These are phyloP conservation scores for Sedum album DNA, from an alignment of 164 flowering plant species.

Conservation along the genomic window DNA sequence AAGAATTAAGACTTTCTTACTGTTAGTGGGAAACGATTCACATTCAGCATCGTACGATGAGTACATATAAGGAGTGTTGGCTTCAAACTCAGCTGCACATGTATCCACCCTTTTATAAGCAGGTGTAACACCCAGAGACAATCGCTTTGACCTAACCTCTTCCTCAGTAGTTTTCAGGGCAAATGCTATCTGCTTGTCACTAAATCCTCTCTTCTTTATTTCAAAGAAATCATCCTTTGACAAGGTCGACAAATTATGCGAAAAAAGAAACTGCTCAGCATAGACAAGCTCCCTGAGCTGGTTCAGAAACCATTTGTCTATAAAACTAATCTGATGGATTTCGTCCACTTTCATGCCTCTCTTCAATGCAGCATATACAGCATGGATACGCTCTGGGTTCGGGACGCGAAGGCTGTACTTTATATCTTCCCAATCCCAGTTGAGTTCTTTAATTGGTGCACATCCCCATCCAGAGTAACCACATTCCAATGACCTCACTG, in stretches of 20 bases:
- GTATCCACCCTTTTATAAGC: constrained; percentile 92
- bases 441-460: constrained; percentile 58
- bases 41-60: constrained; percentile 87
- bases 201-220: constrained; percentile 83
- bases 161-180: constrained; percentile 69
- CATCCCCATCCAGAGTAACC: constrained; percentile 97
- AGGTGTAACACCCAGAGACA: constrained; percentile 71
- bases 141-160: constrained; percentile 57
- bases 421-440: constrained; percentile 84
- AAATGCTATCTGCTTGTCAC: constrained; percentile 91
- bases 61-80: constrained; percentile 94
- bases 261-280: constrained; percentile 60
- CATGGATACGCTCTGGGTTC: constrained; percentile 81
- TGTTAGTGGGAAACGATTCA: constrained; percentile 77
- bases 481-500: constrained; percentile 73
- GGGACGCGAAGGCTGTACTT: constrained; percentile 87
- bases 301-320: constrained; percentile 91
- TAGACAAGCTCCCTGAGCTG: constrained; percentile 82
- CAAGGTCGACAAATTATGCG: constrained; percentile 41
- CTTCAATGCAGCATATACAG: constrained; percentile 88
- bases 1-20: constrained; percentile 85
- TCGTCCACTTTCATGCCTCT: constrained; percentile 90
- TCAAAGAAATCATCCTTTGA: constrained; percentile 69
- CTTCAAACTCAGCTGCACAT: constrained; percentile 98
- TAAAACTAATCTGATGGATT: constrained; percentile 57